These are phyloP conservation scores for Coemansia javaensis DNA, from an alignment of 192 early-diverging fungal genomes.

Conservation along the genomic window DNA sequence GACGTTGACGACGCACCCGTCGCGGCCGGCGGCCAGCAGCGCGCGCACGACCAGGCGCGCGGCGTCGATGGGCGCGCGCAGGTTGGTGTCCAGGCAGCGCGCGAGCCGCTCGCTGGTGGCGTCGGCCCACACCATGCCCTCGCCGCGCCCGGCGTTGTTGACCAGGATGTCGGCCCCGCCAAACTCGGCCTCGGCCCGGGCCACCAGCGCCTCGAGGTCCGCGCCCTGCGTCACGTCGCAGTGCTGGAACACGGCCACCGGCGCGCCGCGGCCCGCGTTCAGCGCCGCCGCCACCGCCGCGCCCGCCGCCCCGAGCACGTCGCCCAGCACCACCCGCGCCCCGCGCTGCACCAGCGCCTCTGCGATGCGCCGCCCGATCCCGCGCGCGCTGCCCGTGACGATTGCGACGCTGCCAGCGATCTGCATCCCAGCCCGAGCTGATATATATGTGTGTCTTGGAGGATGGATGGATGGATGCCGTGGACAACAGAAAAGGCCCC, in stretches of 20 bases:
- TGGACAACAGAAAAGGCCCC: neutral
- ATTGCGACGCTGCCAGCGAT: constrained; percentile 59
- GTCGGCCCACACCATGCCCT: constrained; percentile 44
- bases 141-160: constrained; percentile 63
- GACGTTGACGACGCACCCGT: constrained; percentile 70
- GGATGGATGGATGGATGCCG: neutral
- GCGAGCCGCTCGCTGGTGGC: constrained; percentile 42
- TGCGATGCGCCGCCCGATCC: constrained; percentile 63
- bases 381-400: constrained; percentile 66
- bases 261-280: constrained; percentile 9
- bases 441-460: neutral
- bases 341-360: constrained; percentile 56
- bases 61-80: constrained; percentile 69
- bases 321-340: constrained; percentile 60
- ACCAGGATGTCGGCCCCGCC: constrained; percentile 57
- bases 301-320: constrained; percentile 53
- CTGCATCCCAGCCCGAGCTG: no score
- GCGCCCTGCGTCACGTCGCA: constrained; percentile 52
- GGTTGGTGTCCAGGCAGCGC: constrained; percentile 66
- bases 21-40: constrained; percentile 47
- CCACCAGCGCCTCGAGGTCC: constrained; percentile 35
- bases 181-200: constrained; percentile 48
- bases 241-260: constrained; percentile 36
- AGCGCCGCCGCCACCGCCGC: constrained; percentile 29
- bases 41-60: constrained; percentile 66